These are phyloP conservation scores for Carallia brachiata DNA, from an alignment of 345 rosid species.

Conservation along the genomic window DNA sequence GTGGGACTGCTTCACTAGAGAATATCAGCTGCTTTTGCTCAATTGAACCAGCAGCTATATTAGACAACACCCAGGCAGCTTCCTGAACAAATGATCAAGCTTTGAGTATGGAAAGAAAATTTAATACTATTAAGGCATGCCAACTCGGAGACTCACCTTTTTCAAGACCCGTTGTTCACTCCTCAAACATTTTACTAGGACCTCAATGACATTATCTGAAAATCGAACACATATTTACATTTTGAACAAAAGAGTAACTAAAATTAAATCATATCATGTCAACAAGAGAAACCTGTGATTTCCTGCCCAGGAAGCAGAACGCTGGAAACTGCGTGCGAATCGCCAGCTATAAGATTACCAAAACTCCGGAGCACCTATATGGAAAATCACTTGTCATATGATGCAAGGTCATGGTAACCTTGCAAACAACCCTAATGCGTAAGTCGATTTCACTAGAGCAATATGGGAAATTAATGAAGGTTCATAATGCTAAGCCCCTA, in stretches of 20 bases:
- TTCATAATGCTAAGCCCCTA: not conserved
- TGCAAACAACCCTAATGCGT: not conserved
- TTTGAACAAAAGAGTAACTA: conserved; percentile 13
- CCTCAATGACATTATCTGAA: conserved; percentile 61
- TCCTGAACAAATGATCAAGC: conserved; percentile 46
- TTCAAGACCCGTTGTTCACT: conserved; percentile 87
- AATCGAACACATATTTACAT: conserved; percentile 18
- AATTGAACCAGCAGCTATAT: conserved; percentile 87
- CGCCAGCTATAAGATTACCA: conserved; percentile 92
- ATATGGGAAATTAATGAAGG: too few species aligned
- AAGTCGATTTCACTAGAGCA: not conserved
- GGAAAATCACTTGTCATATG: conserved; percentile 17
- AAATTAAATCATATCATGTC: conserved; percentile 6
- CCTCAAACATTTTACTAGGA: conserved; percentile 78
- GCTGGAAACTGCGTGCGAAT: conserved; percentile 57
- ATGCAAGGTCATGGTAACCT: conserved; percentile 13
- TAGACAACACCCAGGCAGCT: conserved; percentile 95
- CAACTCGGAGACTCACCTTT: conserved; percentile 51
- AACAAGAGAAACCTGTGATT: conserved; percentile 51
- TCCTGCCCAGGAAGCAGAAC: conserved; percentile 61
- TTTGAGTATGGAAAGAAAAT: conserved; percentile 2
- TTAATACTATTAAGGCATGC: not conserved
- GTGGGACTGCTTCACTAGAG: conserved; percentile 64
- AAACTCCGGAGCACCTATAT: conserved; percentile 76
- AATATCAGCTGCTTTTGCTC: conserved; percentile 77